phyloP scores from a whole-genome alignment of 2,329 filamentous ascomycete genomes.

The Aspergillus floridensis region DNA sequence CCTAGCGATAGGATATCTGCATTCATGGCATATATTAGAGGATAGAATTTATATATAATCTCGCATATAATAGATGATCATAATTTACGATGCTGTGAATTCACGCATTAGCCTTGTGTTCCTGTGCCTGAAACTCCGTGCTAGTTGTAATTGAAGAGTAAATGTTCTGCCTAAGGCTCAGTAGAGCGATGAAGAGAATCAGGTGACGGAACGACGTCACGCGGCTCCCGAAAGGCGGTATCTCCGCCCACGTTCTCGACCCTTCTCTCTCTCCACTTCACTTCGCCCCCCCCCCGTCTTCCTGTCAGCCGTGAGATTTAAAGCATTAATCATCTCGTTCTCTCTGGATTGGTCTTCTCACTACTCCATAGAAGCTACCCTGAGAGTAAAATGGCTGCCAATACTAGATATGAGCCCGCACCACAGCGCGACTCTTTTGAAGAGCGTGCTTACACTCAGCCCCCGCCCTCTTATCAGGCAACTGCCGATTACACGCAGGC shows the following conservation, averaged over 20 bases:
- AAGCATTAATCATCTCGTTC: neutral
- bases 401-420: conserved; percentile 77
- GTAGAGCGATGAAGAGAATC: neutral
- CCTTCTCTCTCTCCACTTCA: conserved; percentile 4
- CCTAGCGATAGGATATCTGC: neutral
- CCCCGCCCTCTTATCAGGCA: conserved; percentile 78
- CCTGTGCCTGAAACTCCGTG: no score
- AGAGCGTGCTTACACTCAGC: conserved; percentile 65
- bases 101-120: no score
- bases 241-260: neutral
- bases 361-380: neutral
- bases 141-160: no score
- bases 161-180: neutral
- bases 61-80: neutral
- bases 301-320: neutral
- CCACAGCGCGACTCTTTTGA: conserved; percentile 84
- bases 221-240: neutral
- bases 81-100: neutral
- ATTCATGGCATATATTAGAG: conserved; percentile 11
- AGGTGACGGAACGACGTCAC: conserved; percentile 13
- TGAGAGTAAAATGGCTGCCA: conserved; percentile 61
- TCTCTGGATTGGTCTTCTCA: neutral
- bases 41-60: conserved; percentile 11
- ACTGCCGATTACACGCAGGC: conserved; percentile 58
- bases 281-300: conserved; percentile 1